phyloP scores from a whole-genome alignment of 768 basidiomycete species.

The Zangia roseola region DNA sequence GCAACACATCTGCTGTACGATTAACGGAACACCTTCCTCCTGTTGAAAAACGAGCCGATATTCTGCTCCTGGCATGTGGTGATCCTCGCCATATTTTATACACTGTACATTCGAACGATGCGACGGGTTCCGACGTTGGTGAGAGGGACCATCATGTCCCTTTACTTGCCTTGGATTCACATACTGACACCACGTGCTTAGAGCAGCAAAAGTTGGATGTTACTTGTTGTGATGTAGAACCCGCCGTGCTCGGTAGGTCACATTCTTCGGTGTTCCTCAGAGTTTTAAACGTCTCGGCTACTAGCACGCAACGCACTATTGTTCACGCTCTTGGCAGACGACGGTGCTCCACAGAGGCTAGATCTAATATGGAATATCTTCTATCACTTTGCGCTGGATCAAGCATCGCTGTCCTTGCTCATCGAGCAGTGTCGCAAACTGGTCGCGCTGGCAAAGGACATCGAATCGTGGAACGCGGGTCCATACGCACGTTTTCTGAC shows the following conservation, averaged over 20 bases:
- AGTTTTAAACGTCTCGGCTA: not conserved
- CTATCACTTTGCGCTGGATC: constrained; percentile 29
- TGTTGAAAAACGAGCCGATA: constrained; percentile 44
- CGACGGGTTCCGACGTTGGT: constrained; percentile 9
- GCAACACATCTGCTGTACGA: constrained; percentile 55
- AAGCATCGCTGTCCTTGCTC: constrained; percentile 23
- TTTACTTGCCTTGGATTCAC: not conserved
- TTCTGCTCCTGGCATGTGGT: constrained; percentile 56
- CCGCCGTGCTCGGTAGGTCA: constrained; percentile 27
- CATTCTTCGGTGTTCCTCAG: not conserved
- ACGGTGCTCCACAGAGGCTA: constrained; percentile 11
- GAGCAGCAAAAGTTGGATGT: constrained; percentile 26
- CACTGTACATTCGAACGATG: constrained; percentile 35
- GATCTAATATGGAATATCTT: constrained; percentile 32
- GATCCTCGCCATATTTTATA: constrained; percentile 55
- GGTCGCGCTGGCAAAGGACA: constrained; percentile 9
- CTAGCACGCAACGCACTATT: constrained; percentile 31
- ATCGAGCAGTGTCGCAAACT: constrained; percentile 29
- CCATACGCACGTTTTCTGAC: constrained; percentile 28
- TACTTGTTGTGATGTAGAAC: constrained; percentile 31
- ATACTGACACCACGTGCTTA: constrained; percentile 2
- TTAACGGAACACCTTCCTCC: constrained; percentile 48
- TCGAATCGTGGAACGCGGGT: constrained; percentile 24
- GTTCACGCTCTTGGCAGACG: constrained; percentile 29
- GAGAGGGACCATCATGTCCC: not conserved